A percentile compares a stretch with the other conserved stretches of the same genome.
phyloP scores from a whole-genome alignment of 805 yeast genomes.

The Diddensiella transvaalensis region DNA sequence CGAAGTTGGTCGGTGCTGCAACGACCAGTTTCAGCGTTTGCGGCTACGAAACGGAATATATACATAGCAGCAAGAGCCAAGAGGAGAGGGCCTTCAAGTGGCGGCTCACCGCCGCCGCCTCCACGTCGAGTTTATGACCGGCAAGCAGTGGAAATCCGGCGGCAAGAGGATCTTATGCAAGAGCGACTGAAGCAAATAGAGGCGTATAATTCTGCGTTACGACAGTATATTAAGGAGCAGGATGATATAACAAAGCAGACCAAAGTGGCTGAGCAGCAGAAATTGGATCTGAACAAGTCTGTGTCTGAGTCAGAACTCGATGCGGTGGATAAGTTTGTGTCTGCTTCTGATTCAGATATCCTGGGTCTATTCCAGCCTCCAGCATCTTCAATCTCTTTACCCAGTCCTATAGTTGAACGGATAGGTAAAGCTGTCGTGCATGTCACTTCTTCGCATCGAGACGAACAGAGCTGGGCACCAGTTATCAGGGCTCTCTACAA shows the following conservation, averaged over 20 bases:
- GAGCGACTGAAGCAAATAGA: conserved; percentile 18
- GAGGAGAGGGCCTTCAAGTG: conserved; percentile 1
- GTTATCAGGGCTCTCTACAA: conserved; percentile 17
- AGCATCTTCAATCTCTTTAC: conserved; percentile 13
- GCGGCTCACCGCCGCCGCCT: not conserved
- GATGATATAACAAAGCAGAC: conserved; percentile 21
- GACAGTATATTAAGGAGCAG: conserved; percentile 13
- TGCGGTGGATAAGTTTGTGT: conserved; percentile 14
- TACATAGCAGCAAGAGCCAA: not conserved
- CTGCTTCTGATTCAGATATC: conserved; percentile 1
- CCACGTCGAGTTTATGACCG: not conserved
- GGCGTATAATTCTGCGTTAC: conserved; percentile 17
- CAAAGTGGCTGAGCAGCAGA: conserved; percentile 13
- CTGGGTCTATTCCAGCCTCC: conserved; percentile 16
- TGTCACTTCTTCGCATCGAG: conserved; percentile 9
- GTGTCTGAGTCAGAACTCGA: conserved; percentile 19
- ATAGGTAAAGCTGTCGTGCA: conserved; percentile 18
- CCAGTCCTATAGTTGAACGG: conserved; percentile 18
- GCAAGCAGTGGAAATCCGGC: not conserved
- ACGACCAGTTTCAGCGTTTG: not conserved
- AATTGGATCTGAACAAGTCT: conserved; percentile 4
- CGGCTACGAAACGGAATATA: not conserved
- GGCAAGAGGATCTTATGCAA: conserved; percentile 7
- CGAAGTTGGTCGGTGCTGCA: not conserved
- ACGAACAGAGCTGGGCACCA: conserved; percentile 22